Conservation (phyloP, 23 red algal species). For the Agarophyton chilense region DNA sequence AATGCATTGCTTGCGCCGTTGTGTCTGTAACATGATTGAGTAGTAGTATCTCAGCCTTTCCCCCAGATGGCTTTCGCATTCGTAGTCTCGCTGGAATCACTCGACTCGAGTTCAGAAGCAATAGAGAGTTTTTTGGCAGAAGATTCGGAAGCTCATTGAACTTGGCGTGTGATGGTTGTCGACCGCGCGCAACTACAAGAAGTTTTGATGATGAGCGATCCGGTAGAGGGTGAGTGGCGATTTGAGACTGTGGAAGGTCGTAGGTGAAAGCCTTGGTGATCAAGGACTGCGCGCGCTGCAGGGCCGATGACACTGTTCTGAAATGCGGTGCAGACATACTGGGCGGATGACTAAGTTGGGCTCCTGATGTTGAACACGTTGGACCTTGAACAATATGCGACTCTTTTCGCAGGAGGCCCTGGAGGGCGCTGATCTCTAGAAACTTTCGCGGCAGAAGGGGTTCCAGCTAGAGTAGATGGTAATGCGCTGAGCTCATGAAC, state of each 20-base stretch:
- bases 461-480: too few species aligned
- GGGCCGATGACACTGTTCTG: background rate
- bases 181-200: constrained; percentile 61
- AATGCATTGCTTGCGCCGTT: constrained; percentile 54
- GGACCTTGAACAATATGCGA: background rate
- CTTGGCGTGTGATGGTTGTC: background rate
- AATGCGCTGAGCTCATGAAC: too few species aligned
- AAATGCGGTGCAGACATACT: background rate
- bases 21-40: constrained; percentile 41
- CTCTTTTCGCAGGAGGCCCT: too few species aligned
- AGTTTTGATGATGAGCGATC: constrained; percentile 77
- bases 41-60: constrained; percentile 73
- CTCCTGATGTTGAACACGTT: background rate
- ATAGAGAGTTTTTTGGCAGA: constrained; percentile 49
- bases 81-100: constrained; percentile 84
- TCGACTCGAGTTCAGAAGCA: constrained; percentile 78
- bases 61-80: constrained; percentile 73
- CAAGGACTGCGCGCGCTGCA: constrained; percentile 55
- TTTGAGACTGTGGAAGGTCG: constrained; percentile 71
- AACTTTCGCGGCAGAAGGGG: too few species aligned
- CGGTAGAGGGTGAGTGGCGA: constrained; percentile 69
- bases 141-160: constrained; percentile 75
- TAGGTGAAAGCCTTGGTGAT: constrained; percentile 72
- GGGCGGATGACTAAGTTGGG: background rate
- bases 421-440: too few species aligned